phyloP scores from a whole-genome alignment of 2,329 filamentous ascomycete genomes.

The Apiospora malaysiana region DNA sequence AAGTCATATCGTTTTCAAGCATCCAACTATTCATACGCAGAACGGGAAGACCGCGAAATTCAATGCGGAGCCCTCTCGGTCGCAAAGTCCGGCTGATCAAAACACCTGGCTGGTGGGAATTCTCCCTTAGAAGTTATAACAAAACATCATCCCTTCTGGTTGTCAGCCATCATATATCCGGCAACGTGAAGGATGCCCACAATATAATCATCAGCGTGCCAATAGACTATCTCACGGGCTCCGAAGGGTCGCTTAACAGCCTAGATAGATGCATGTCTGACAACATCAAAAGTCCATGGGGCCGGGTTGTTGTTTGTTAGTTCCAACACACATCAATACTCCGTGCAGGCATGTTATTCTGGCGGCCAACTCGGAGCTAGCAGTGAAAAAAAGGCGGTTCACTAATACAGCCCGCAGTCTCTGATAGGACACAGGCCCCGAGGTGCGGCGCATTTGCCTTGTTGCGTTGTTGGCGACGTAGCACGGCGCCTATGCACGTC shows the following conservation, averaged over 20 bases:
- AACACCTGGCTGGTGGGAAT: too few relatives aligned
- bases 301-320: neutral
- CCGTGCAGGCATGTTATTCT: neutral
- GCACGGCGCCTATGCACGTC: constrained; percentile 38
- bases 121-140: too few relatives aligned
- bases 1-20: neutral
- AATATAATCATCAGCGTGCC: neutral
- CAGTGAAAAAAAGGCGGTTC: neutral
- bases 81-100: too few relatives aligned
- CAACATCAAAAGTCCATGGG: neutral
- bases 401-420: neutral
- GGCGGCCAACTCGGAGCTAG: constrained; percentile 15
- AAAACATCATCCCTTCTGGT: too few relatives aligned
- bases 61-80: too few relatives aligned
- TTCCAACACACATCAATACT: neutral
- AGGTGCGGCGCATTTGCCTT: constrained; percentile 15
- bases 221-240: neutral
- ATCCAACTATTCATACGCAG: too few relatives aligned
- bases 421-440: constrained; percentile 16
- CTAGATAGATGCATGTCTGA: neutral
- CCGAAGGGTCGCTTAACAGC: neutral
- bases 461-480: constrained; percentile 26
- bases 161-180: too few relatives aligned
- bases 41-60: too few relatives aligned
- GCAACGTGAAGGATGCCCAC: neutral